Evolutionary conservation across 345 rosid genomes (phyloP), one percentile per base, ranked within the genome.

Genomic region (Eutrema heterophyllum): DNA sequence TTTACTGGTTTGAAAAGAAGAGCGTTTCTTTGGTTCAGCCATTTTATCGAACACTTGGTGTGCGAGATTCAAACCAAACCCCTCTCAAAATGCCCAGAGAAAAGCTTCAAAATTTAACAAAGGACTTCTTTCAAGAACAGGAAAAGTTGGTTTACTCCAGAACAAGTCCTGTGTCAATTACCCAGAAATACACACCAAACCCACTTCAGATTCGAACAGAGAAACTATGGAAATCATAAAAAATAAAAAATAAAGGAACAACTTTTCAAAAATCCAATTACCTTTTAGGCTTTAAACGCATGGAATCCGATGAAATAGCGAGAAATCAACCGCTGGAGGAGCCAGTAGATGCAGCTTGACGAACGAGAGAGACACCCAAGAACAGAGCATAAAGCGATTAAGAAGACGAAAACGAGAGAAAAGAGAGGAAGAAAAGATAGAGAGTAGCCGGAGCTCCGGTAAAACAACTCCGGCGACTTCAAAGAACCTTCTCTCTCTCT

Each of bases 241-340:
- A 9, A 44, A 48, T 2, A 7, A 24, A 2, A 40, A 51, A n/a
- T n/a, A 14, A 48, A 15, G 16, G 10, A 45, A 18, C 50, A 11
- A 78, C 3, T 35, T 64, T 33, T 10, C 6, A 3, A 9, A 33
- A 30, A 36, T 6, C 16, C 14, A 49, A 4, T 63, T 70, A 96
- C 98, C 92, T 86, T 78, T 66, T 84, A 43, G 86, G 76, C 9
- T 86, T 82, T 87, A 87, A 90, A 86, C 81, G 90, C 97, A 92
- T 92, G 87, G 92, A 92, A 86, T 68, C 78, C 50, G 83, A 57
- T 21, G 80, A 56, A 41, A 59, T 48, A 50, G 70, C 71, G 70
- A 82, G 88, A 66, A 65, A 40, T 74, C 64, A 71, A 76, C 12
- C 84, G 73, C 89, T 80, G 87, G 81, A 59, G 49, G 38, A 45